Evolutionary conservation across 2,329 filamentous ascomycete species (phyloP).

Genomic region (Penicillium sp.): DNA sequence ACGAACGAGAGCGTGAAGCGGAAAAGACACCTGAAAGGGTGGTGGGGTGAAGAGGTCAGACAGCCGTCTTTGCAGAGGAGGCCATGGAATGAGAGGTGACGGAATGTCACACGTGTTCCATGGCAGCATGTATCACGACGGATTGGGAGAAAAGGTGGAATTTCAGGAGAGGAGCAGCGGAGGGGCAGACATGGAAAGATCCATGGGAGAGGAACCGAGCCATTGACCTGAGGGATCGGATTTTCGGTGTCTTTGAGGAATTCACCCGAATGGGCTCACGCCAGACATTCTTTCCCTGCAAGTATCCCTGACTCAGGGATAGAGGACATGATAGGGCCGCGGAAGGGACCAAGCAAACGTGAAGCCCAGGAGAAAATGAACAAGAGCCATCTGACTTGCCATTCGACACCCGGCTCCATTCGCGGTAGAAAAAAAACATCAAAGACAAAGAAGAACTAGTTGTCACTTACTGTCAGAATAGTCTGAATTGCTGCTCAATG

Average conservation of each 20-base stretch:
- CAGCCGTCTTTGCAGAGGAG: too few relatives aligned
- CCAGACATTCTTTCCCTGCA: too few relatives aligned
- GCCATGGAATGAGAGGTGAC: constrained; percentile 10
- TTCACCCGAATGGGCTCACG: too few relatives aligned
- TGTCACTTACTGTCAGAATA: constrained; percentile 14
- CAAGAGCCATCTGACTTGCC: too few relatives aligned
- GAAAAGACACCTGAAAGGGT: constrained; percentile 25
- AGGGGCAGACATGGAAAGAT: background rate
- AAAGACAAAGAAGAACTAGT: too few relatives aligned
- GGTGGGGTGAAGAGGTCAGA: constrained; percentile 10
- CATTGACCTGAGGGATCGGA: background rate
- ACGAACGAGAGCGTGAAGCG: constrained; percentile 13
- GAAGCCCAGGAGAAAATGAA: too few relatives aligned
- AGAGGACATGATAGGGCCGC: too few relatives aligned
- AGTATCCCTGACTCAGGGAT: too few relatives aligned
- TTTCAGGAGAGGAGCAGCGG: background rate
- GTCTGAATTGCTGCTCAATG: constrained; percentile 14
- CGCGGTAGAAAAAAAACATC: background rate
- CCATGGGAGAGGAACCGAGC: background rate
- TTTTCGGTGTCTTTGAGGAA: too few relatives aligned
- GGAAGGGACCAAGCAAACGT: too few relatives aligned
- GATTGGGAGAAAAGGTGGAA: constrained; percentile 1
- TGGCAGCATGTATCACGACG: constrained; percentile 8
- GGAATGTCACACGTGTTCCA: constrained; percentile 29
- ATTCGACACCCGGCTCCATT: too few relatives aligned